Base-by-base conservation (phyloP, 73 alveolate genomes). In the Diophrys sp. region DNA sequence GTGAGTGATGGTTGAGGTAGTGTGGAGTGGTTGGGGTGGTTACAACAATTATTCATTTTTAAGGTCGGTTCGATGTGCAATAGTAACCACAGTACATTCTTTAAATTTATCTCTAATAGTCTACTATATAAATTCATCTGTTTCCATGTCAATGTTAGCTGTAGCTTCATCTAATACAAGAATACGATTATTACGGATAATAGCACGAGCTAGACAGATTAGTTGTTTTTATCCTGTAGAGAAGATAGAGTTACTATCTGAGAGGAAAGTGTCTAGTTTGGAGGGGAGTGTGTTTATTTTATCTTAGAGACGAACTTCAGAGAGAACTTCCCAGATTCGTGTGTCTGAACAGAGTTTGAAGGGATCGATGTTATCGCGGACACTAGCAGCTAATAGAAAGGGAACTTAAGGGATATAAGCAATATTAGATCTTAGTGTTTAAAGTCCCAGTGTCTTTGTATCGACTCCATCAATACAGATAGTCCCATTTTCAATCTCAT, bases 361-460 rank as follows among this genome's bases (percentile, higher is more conserved):
- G 0, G 90, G 90, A 54, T 81, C 90, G 0, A 81, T 54, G 62
- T 81, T 81, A 27, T 81, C 89, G 67, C 85, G 81, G 32, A 90
- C 72, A 1, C 88, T 80, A n/a, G 87, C 90, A 55, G 75, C 80
- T 26, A 82, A 33, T 69, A 90, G 89, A 56, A 92, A 91, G 1
- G 98, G 96, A 62, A 80, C 87, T 75, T 93, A 95, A 14, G 98
- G 98, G 25, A 93, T 93, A 73, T 80, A 80, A 68, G 98, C 87
- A 68, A 93, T 31, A 57, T 75, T 29, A 82, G 81, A 75, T 70
- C 98, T 87, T 75, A 93, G 75, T 54, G 74, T 74, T 31, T 87
- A 89, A 23, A 93, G 69, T 8, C 91, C 91, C 0, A 88, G 55
- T 30, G 68, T 55, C 67, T 32, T 66, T 0, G 70, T 82, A 62